Evolutionary conservation across 2,329 filamentous ascomycete species (phyloP).

Genomic region (Periconia macrospinosa): DNA sequence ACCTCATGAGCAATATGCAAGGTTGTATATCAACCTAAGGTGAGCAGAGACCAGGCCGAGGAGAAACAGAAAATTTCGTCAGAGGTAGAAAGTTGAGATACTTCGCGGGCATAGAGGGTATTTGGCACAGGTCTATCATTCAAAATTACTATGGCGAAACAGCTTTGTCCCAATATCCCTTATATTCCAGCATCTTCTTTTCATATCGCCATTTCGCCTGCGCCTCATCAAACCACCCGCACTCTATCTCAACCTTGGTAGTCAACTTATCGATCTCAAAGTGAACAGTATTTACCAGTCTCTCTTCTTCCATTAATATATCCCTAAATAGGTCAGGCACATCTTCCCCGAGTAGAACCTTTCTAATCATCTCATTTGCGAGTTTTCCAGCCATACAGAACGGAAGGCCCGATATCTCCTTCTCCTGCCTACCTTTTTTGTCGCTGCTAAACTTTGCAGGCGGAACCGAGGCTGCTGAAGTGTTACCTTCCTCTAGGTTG

Average conservation of each 20-base stretch:
- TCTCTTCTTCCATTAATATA: not conserved
- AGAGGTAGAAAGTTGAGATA: too few species aligned
- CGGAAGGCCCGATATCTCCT: not conserved
- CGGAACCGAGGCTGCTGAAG: not conserved
- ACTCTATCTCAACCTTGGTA: not conserved
- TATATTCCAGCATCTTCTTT: not conserved
- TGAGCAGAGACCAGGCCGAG: not conserved
- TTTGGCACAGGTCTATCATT: too few species aligned
- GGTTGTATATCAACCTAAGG: not conserved
- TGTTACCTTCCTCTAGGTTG: not conserved
- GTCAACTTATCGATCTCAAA: not conserved
- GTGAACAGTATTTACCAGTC: not conserved
- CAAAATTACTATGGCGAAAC: too few species aligned
- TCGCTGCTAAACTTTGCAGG: not conserved
- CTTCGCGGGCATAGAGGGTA: too few species aligned
- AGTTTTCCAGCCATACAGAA: not conserved
- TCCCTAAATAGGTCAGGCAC: not conserved
- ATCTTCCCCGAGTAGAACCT: not conserved
- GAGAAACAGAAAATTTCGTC: too few species aligned
- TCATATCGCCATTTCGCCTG: not conserved
- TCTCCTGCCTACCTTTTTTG: not conserved
- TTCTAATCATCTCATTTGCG: not conserved
- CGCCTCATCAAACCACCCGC: conserved; percentile 1
- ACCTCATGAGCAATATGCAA: not conserved
- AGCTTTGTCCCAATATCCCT: not conserved